phyloP scores from a whole-genome alignment of 257 asterid species.

The Ocimum tenuiflorum region DNA sequence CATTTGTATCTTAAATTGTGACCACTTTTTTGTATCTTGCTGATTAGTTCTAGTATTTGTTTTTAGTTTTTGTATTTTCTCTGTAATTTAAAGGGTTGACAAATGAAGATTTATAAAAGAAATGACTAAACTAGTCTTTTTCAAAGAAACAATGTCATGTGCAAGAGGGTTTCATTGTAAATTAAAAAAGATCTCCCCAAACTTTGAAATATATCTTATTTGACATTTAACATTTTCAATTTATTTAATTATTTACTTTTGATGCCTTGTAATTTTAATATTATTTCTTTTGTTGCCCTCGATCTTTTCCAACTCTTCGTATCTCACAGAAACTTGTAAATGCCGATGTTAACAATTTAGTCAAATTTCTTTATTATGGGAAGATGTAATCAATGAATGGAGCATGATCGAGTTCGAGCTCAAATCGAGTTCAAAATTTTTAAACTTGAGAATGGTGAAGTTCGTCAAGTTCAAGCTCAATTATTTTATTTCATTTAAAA shows the following conservation, averaged over 20 bases:
- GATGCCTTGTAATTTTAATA: not conserved
- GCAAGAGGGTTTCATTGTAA: slow-evolving; percentile 25
- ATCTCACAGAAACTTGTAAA: slow-evolving; percentile 18
- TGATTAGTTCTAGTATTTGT: not conserved
- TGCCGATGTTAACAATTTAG: slow-evolving; percentile 10
- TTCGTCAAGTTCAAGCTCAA: no score
- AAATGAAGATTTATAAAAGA: not conserved
- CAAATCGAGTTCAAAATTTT: no score
- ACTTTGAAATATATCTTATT: slow-evolving; percentile 17
- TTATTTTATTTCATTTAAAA: no score
- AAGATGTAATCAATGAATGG: slow-evolving; percentile 8
- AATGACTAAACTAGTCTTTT: slow-evolving; percentile 15
- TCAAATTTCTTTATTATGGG: not conserved
- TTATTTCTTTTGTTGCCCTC: not conserved
- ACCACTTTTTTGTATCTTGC: no score
- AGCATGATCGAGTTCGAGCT: no score
- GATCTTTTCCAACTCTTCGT: not conserved
- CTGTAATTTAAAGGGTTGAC: not conserved
- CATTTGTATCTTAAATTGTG: no score
- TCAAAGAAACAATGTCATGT: slow-evolving; percentile 28
- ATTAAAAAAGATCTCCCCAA: not conserved
- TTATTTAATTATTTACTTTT: slow-evolving; percentile 4
- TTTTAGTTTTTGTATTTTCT: not conserved
- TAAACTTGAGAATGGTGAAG: no score
- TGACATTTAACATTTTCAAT: not conserved